These are phyloP conservation scores for Nemania serpens DNA, from an alignment of 2,329 filamentous ascomycete species.

Conservation along the genomic window DNA sequence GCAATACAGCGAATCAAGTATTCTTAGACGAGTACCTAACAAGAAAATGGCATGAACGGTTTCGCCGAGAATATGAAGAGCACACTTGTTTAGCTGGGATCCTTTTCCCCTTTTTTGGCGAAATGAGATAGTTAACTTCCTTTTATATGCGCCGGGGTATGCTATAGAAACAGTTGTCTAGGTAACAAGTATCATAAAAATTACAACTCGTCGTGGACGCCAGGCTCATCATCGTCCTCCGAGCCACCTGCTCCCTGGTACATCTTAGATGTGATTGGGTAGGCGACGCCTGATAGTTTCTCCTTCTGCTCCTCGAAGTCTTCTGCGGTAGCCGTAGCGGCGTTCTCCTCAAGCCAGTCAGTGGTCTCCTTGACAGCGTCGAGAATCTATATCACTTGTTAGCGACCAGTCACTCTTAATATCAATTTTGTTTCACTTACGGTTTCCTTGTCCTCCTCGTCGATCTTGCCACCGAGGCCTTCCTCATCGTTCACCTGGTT, in stretches of 20 bases:
- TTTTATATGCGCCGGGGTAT: constrained; percentile 41
- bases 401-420: constrained; percentile 35
- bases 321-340: constrained; percentile 79
- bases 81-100: too few species aligned
- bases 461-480: constrained; percentile 96
- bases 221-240: constrained; percentile 72
- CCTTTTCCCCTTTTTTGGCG: neutral
- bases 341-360: constrained; percentile 98
- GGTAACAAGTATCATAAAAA: constrained; percentile 24
- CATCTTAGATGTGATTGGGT: constrained; percentile 98
- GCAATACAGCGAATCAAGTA: neutral
- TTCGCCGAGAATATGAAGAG: neutral
- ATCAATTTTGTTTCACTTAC: constrained; percentile 53
- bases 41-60: too few species aligned
- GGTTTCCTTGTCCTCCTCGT: constrained; percentile 97
- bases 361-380: constrained; percentile 96
- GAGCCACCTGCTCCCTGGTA: constrained; percentile 72
- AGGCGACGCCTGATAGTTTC: constrained; percentile 95
- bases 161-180: constrained; percentile 40
- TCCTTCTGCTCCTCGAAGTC: constrained; percentile 99
- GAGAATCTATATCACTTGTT: constrained; percentile 63
- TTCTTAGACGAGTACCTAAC: neutral
- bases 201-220: constrained; percentile 80
- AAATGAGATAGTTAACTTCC: constrained; percentile 33
- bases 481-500: constrained; percentile 98